These are phyloP conservation scores for Dictyostelium purpureum DNA, from an alignment of 78 protist species.

Conservation along the genomic window DNA sequence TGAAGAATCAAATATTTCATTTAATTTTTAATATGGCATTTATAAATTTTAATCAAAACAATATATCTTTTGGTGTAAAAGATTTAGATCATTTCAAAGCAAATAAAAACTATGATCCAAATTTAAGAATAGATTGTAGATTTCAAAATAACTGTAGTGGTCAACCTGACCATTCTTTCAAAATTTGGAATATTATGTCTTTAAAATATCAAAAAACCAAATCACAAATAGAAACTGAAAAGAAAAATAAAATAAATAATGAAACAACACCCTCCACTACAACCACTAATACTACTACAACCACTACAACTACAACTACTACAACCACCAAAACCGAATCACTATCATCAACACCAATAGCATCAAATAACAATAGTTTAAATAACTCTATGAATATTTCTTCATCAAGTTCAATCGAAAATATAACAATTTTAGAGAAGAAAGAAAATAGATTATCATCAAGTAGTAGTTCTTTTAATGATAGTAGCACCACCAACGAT, in stretches of 20 bases:
- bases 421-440: background rate
- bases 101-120: slow-evolving; percentile 15
- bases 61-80: slow-evolving; percentile 11
- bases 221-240: no score
- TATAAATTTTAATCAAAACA: slow-evolving; percentile 12
- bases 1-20: slow-evolving; percentile 65
- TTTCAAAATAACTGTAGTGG: slow-evolving; percentile 50
- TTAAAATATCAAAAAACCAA: slow-evolving; percentile 40
- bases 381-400: background rate
- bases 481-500: background rate
- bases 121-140: slow-evolving; percentile 42
- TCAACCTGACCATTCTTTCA: slow-evolving; percentile 51
- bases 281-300: background rate
- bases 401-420: background rate
- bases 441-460: background rate
- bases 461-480: background rate
- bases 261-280: background rate
- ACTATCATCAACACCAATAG: background rate
- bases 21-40: slow-evolving; percentile 55
- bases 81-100: slow-evolving; percentile 70
- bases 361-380: background rate
- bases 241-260: background rate
- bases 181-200: slow-evolving; percentile 73
- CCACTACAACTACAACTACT: background rate
- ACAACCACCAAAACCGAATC: background rate